A percentile compares a stretch with the other conserved stretches of the same genome.
phyloP scores from a whole-genome alignment of 1,284 basidiomycete genomes.

The Boletellus deceptivus region DNA sequence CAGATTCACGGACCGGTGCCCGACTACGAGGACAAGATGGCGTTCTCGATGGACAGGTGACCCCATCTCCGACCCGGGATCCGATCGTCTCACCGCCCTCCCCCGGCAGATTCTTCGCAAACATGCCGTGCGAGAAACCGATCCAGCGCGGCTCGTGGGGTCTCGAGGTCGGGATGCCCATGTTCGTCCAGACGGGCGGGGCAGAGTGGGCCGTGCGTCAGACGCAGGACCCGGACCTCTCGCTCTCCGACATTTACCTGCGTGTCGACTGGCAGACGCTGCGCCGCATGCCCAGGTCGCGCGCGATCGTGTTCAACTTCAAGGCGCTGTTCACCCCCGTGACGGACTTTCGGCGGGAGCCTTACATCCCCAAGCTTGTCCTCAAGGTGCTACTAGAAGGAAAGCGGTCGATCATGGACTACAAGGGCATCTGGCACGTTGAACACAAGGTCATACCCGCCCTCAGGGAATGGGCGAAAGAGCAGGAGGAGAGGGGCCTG shows the following conservation, averaged over 20 bases:
- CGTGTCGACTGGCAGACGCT: constrained; percentile 56
- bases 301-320: constrained; percentile 50
- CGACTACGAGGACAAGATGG: constrained; percentile 48
- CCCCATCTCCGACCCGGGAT: too few species aligned
- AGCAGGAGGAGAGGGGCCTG: constrained; percentile 45
- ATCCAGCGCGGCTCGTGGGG: constrained; percentile 53
- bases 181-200: constrained; percentile 42
- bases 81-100: too few species aligned
- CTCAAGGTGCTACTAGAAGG: constrained; percentile 42
- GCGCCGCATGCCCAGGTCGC: constrained; percentile 45
- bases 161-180: constrained; percentile 45
- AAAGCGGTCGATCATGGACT: constrained; percentile 39
- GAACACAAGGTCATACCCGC: constrained; percentile 46
- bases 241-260: constrained; percentile 41
- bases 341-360: constrained; percentile 41
- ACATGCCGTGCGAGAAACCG: constrained; percentile 44
- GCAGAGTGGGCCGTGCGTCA: constrained; percentile 35
- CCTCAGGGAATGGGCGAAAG: constrained; percentile 42
- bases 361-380: constrained; percentile 45
- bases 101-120: constrained; percentile 42
- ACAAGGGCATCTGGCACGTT: constrained; percentile 42
- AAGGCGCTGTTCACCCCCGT: constrained; percentile 52
- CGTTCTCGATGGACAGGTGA: constrained; percentile 48
- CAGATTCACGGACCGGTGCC: constrained; percentile 48
- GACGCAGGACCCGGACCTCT: constrained; percentile 36